phyloP scores from a whole-genome alignment of 1,284 basidiomycete genomes.

The Trichosporon coremiiforme region DNA sequence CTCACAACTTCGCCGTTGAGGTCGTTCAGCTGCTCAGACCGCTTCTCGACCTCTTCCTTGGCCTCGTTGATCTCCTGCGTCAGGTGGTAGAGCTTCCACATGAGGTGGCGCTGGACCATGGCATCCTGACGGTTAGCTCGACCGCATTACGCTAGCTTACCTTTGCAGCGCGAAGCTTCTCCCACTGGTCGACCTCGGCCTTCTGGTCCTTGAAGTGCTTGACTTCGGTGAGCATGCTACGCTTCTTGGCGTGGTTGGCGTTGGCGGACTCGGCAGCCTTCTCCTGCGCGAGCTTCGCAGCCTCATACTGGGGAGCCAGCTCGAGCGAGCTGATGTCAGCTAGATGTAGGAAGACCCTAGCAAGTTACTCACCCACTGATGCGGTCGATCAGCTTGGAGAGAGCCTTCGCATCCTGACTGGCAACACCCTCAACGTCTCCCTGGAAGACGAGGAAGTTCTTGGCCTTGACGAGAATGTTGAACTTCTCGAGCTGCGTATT shows the following conservation, averaged over 20 bases:
- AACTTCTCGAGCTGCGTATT: slow-evolving; percentile 80
- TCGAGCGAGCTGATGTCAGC: slow-evolving; percentile 67
- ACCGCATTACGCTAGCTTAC: slow-evolving; percentile 57
- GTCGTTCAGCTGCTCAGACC: slow-evolving; percentile 69
- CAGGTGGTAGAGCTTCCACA: slow-evolving; percentile 91
- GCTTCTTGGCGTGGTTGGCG: slow-evolving; percentile 88
- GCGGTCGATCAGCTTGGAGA: slow-evolving; percentile 89
- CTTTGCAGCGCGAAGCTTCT: slow-evolving; percentile 70
- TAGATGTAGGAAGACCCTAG: accelerated
- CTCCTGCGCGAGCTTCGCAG: slow-evolving; percentile 81
- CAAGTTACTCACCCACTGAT: slow-evolving; percentile 70
- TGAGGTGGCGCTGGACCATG: slow-evolving; percentile 74
- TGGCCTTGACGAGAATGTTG: slow-evolving; percentile 98
- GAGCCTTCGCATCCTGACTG: slow-evolving; percentile 87
- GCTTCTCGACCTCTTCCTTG: slow-evolving; percentile 68
- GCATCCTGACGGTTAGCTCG: slow-evolving; percentile 64
- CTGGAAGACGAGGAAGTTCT: slow-evolving; percentile 99
- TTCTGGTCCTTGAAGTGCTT: slow-evolving; percentile 98
- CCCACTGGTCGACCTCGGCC: slow-evolving; percentile 86
- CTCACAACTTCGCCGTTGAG: slow-evolving; percentile 67
- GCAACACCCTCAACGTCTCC: slow-evolving; percentile 98
- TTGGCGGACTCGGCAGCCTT: slow-evolving; percentile 90
- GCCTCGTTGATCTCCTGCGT: slow-evolving; percentile 76
- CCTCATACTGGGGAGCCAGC: slow-evolving; percentile 84
- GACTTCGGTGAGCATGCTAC: slow-evolving; percentile 91